Conservation (phyloP, 2,329 filamentous ascomycete genomes). For the Venturiaceae sp. region DNA sequence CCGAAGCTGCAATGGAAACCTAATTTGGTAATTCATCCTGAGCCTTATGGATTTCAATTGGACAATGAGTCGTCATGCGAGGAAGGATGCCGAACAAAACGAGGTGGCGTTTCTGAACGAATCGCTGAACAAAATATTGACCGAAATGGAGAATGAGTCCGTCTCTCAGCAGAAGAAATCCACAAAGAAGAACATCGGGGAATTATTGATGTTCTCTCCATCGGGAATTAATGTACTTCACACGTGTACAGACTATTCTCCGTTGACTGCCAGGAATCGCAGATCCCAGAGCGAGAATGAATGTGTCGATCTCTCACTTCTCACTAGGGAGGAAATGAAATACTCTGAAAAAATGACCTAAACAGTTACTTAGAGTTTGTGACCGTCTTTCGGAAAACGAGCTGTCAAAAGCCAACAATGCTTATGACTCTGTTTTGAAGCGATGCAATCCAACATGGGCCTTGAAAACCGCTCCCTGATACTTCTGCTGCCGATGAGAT, state of each 20-base stretch:
- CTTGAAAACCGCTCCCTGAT: constrained; percentile 63
- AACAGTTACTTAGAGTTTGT: not conserved
- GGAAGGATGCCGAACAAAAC: not conserved
- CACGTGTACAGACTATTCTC: too few relatives aligned
- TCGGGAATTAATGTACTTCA: too few relatives aligned
- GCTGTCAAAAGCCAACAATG: not conserved
- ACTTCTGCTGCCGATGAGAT: constrained; percentile 59
- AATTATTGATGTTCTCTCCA: too few relatives aligned
- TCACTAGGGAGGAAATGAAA: too few relatives aligned
- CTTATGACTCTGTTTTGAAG: constrained; percentile 7
- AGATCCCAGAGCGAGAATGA: too few relatives aligned
- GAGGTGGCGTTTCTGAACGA: not conserved
- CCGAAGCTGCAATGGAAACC: not conserved
- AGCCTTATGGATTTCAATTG: not conserved
- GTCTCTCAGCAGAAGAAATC: not conserved
- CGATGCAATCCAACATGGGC: constrained; percentile 66
- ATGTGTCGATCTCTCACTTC: too few relatives aligned
- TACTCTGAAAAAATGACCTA: too few relatives aligned
- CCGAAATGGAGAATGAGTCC: not conserved
- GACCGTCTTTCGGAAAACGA: not conserved
- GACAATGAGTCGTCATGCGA: not conserved
- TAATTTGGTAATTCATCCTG: not conserved
- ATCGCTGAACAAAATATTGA: not conserved
- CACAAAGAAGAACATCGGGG: not conserved
- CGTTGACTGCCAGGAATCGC: too few relatives aligned